Base-by-base conservation (phyloP, 2,329 filamentous ascomycete species). In the Talaromyces sp. region DNA sequence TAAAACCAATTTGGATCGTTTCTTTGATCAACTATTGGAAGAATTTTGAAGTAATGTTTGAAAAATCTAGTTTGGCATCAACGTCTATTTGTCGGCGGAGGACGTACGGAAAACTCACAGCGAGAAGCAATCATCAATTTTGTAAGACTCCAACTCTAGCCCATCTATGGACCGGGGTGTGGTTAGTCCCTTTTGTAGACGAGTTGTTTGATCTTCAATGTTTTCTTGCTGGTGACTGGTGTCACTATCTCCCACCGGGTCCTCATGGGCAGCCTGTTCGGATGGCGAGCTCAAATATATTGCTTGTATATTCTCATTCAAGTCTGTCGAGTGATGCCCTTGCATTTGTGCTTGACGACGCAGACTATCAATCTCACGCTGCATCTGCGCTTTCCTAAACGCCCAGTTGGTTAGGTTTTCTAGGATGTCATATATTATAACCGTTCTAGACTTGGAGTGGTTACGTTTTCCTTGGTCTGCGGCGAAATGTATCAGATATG, bases 391-490 rank as follows among this genome's bases (percentile, higher is more conserved):
- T 51, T 51, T 51, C 44, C 44, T 51, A 27, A 11, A 25, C 11
- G 10, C 2, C 27, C 11, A 51, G 10, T 51, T 27, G 2, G 10
- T 51, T 51, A 27, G 10, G 9, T 51, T 9, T 27, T 27, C 44
- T 51, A 15, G 13, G 10, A 11, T 51, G 5, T 51, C 11, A 13
- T 22, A 13, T 22, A 51, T 22, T 27, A 10, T 51, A 22, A 27
- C 30, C 30, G 7, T 8, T 55, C 13, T 39, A n/a, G 30, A 32
- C 9, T 25, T 27, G 11, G 19, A 2, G 2, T 17, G 8, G 5
- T 39, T 55, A 55, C 53, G 53, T 55, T 30, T 55, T 55, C 6
- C 53, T 51, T 55, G 53, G 53, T 33, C 53, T 55, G 30, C 53
- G 53, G 32, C 53, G 53, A 22, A 55, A 55, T 33, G 53, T 55